A percentile compares a stretch with the other conserved stretches of the same genome.
Evolutionary conservation across 495 filamentous ascomycete genomes (phyloP).

Genomic region (Talaromyces borbonicus): DNA sequence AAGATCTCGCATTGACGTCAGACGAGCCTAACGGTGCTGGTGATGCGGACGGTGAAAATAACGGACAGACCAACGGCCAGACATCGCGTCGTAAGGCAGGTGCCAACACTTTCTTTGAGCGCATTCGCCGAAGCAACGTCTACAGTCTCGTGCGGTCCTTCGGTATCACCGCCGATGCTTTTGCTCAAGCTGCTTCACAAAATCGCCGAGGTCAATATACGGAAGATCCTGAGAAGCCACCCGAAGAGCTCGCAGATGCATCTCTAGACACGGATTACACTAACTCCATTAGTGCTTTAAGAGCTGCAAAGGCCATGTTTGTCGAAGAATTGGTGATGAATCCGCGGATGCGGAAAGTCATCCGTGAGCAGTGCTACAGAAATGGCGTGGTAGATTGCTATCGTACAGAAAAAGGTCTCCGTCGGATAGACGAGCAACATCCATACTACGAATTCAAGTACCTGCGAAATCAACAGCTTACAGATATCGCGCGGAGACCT

Average conservation of each 20-base stretch:
- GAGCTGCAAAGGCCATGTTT: constrained; percentile 75
- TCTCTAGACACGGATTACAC: constrained; percentile 64
- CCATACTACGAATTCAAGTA: constrained; percentile 99
- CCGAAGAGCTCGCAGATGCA: constrained; percentile 77
- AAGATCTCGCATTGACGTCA: constrained; percentile 49
- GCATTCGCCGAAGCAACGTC: constrained; percentile 64
- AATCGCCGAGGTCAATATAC: constrained; percentile 68
- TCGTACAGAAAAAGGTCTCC: constrained; percentile 89
- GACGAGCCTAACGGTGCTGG: constrained; percentile 41
- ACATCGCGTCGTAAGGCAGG: constrained; percentile 61
- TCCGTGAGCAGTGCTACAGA: constrained; percentile 72
- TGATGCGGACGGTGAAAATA: constrained; percentile 18
- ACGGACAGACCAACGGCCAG: constrained; percentile 19
- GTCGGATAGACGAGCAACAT: constrained; percentile 88
- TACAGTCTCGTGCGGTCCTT: constrained; percentile 81
- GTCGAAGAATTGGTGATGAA: constrained; percentile 83
- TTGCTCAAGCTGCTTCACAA: constrained; percentile 74
- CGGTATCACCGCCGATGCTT: constrained; percentile 78
- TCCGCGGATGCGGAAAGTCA: constrained; percentile 80
- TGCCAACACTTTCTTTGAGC: constrained; percentile 66
- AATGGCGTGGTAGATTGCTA: constrained; percentile 74
- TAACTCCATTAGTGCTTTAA: constrained; percentile 64
- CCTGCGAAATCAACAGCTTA: constrained; percentile 73
- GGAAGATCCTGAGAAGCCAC: constrained; percentile 66
- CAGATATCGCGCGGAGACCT: constrained; percentile 68